phyloP scores from a whole-genome alignment of 2,329 filamentous ascomycete genomes.

The Balansia obtecta region DNA sequence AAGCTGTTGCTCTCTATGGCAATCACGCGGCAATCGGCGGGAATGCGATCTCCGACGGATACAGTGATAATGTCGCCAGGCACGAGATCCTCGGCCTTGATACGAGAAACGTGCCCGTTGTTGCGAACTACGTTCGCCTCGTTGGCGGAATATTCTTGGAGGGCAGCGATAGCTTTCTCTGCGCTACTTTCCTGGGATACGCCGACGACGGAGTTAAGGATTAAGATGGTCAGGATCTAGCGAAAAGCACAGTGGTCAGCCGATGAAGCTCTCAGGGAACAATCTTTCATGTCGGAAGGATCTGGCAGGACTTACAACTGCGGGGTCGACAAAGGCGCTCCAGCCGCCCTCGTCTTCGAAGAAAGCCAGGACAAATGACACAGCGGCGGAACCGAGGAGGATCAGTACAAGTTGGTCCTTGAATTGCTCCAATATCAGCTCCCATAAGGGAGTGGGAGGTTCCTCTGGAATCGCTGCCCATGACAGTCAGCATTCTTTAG shows the following conservation, averaged over 20 bases:
- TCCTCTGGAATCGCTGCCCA: slow-evolving; percentile 59
- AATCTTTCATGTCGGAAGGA: too few species aligned
- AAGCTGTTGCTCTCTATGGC: slow-evolving; percentile 96
- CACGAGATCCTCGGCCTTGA: slow-evolving; percentile 95
- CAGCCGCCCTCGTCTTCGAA: slow-evolving; percentile 90
- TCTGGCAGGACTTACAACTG: slow-evolving; percentile 55
- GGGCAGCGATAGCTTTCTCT: slow-evolving; percentile 93
- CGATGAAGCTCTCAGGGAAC: neutral
- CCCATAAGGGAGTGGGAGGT: slow-evolving; percentile 88
- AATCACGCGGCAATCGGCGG: slow-evolving; percentile 84
- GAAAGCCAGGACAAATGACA: slow-evolving; percentile 86
- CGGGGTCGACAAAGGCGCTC: slow-evolving; percentile 94
- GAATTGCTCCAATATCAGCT: slow-evolving; percentile 96
- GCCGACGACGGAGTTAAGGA: slow-evolving; percentile 92
- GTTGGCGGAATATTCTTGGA: slow-evolving; percentile 98
- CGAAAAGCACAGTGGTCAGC: neutral
- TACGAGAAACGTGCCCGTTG: slow-evolving; percentile 58
- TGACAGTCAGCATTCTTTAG: slow-evolving; percentile 6
- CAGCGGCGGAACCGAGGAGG: slow-evolving; percentile 77
- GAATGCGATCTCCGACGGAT: slow-evolving; percentile 82
- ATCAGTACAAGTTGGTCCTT: slow-evolving; percentile 98
- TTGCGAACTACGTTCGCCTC: slow-evolving; percentile 88
- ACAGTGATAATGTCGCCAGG: slow-evolving; percentile 87
- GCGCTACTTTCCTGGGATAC: slow-evolving; percentile 98
- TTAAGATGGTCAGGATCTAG: slow-evolving; percentile 89